A percentile compares a stretch with the other conserved stretches of the same genome.
These are phyloP conservation scores for Fusarium camptoceras DNA, from an alignment of 2,329 filamentous ascomycete genomes.

Conservation along the genomic window DNA sequence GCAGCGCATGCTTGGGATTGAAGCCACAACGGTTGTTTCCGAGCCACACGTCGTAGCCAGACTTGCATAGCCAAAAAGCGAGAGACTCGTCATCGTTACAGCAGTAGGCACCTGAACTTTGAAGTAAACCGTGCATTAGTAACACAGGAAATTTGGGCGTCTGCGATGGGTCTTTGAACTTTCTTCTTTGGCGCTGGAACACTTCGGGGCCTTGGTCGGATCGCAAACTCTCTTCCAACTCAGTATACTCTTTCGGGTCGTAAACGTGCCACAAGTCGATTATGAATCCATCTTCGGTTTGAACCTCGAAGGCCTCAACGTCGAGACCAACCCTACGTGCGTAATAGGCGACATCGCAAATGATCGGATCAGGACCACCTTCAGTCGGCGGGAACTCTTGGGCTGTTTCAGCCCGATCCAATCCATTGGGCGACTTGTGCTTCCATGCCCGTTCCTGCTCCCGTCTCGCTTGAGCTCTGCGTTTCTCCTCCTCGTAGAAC, in stretches of 20 bases:
- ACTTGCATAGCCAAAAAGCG: constrained; percentile 92
- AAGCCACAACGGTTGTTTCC: constrained; percentile 95
- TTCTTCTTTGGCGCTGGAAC: constrained; percentile 62
- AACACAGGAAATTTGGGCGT: constrained; percentile 81
- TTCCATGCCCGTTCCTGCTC: constrained; percentile 74
- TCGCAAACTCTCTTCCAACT: constrained; percentile 61
- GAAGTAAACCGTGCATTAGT: constrained; percentile 87
- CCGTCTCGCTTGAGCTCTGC: constrained; percentile 66
- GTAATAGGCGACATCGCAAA: constrained; percentile 87
- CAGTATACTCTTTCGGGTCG: constrained; percentile 79
- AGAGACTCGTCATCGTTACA: constrained; percentile 90
- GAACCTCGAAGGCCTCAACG: constrained; percentile 82
- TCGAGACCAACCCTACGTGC: constrained; percentile 89
- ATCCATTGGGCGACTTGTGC: constrained; percentile 53
- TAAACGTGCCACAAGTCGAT: constrained; percentile 91
- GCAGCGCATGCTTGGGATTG: constrained; percentile 77
- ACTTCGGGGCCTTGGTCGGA: constrained; percentile 68
- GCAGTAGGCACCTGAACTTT: constrained; percentile 89
- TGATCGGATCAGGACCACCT: constrained; percentile 81
- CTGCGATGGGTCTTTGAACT: constrained; percentile 52
- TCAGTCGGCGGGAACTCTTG: constrained; percentile 79
- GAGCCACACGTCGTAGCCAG: constrained; percentile 94
- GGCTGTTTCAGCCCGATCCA: constrained; percentile 57
- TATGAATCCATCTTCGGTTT: constrained; percentile 94
- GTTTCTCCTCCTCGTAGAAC: constrained; percentile 79